Evolutionary conservation across 2,329 filamentous ascomycete genomes (phyloP).

Genomic region (Alternaria atra): DNA sequence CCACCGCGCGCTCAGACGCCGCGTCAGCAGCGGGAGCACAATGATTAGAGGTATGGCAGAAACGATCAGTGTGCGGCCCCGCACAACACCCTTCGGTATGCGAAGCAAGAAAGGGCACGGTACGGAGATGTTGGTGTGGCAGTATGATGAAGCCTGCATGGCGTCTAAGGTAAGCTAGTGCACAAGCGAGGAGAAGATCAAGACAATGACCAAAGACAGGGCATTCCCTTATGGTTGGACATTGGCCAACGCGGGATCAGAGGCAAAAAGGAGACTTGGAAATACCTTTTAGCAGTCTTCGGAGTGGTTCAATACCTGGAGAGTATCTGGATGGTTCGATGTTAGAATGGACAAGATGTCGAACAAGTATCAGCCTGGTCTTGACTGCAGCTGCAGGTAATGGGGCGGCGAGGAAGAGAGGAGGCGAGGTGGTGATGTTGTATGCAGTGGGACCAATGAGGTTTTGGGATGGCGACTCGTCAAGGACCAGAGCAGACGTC

Average conservation of each 20-base stretch:
- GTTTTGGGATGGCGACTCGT: slow-evolving; percentile 43
- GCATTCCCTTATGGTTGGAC: slow-evolving; percentile 11
- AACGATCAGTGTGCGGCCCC: slow-evolving; percentile 28
- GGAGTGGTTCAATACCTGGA: background rate
- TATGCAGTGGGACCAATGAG: slow-evolving; percentile 37
- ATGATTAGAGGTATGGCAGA: slow-evolving; percentile 35
- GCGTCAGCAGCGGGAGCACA: slow-evolving; percentile 47
- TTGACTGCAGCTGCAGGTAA: slow-evolving; percentile 23
- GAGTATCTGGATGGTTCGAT: background rate
- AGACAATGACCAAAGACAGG: slow-evolving; percentile 24
- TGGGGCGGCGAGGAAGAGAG: slow-evolving; percentile 26
- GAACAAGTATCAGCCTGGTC: slow-evolving; percentile 16
- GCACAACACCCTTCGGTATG: slow-evolving; percentile 24
- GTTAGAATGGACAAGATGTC: slow-evolving; percentile 7
- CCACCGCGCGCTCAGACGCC: slow-evolving; percentile 47
- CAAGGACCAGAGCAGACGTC: slow-evolving; percentile 38
- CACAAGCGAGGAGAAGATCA: slow-evolving; percentile 30
- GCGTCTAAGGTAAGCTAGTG: slow-evolving; percentile 44
- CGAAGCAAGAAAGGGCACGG: slow-evolving; percentile 29
- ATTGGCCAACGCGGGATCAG: slow-evolving; percentile 14
- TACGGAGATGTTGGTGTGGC: slow-evolving; percentile 31
- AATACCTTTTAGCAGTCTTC: slow-evolving; percentile 36
- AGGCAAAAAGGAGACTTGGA: slow-evolving; percentile 26
- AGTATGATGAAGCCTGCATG: slow-evolving; percentile 41
- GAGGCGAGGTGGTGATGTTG: slow-evolving; percentile 31